A percentile compares a stretch with the other conserved stretches of the same genome.
phyloP scores from a whole-genome alignment of 495 filamentous ascomycete species.

The Hypoxylon cercidicola region DNA sequence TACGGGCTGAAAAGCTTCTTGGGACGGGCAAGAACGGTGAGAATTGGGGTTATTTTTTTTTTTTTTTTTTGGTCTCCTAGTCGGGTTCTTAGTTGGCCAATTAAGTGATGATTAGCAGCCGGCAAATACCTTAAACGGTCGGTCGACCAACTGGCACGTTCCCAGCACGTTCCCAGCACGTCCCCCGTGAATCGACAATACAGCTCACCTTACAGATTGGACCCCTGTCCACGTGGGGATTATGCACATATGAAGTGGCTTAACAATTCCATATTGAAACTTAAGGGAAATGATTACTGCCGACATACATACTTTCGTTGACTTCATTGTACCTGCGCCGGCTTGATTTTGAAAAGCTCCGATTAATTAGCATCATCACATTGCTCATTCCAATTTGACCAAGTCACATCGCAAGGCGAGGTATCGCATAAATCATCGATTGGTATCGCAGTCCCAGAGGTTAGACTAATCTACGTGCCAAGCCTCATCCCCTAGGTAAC shows the following conservation, averaged over 20 bases:
- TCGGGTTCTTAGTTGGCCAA: slow-evolving; percentile 26
- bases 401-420: not conserved
- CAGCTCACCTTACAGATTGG: not conserved
- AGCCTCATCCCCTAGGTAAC: slow-evolving; percentile 12
- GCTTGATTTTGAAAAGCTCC: no score
- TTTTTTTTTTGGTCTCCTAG: slow-evolving; percentile 19
- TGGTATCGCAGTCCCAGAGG: slow-evolving; percentile 20
- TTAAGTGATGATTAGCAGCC: slow-evolving; percentile 13
- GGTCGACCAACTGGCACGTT: slow-evolving; percentile 3
- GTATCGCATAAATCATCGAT: slow-evolving; percentile 5
- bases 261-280: slow-evolving; percentile 21
- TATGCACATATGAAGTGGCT: slow-evolving; percentile 30
- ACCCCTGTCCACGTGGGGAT: slow-evolving; percentile 37
- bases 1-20: slow-evolving; percentile 13
- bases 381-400: not conserved
- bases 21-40: slow-evolving; percentile 16
- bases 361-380: no score
- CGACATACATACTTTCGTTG: not conserved
- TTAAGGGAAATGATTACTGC: slow-evolving; percentile 4
- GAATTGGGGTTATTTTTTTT: slow-evolving; percentile 22
- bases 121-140: slow-evolving; percentile 3
- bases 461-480: slow-evolving; percentile 5
- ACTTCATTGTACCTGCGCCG: not conserved
- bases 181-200: slow-evolving; percentile 1
- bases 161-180: slow-evolving; percentile 13